A percentile compares a stretch with the other conserved stretches of the same genome.
Evolutionary conservation across 2,329 filamentous ascomycete species (phyloP).

Genomic region (Colletotrichum falcatum): DNA sequence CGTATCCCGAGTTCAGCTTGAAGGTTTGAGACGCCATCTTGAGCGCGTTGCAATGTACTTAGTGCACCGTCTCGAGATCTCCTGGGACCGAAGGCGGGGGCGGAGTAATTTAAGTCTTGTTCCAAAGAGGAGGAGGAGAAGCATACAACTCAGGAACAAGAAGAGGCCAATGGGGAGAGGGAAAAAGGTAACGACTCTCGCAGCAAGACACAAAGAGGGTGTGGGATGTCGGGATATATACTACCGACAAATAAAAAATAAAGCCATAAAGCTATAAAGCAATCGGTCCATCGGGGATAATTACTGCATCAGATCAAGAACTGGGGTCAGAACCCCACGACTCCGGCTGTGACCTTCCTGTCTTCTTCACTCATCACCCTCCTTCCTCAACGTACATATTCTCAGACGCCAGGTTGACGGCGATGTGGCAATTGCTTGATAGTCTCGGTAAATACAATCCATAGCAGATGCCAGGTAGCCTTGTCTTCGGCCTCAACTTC

Average conservation of each 20-base stretch:
- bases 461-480: neutral
- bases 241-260: slow-evolving; percentile 3
- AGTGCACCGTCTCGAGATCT: neutral
- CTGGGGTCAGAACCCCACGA: slow-evolving; percentile 1
- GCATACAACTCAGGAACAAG: neutral
- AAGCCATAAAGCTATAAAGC: neutral
- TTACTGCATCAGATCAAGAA: slow-evolving; percentile 19
- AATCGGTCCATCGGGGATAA: neutral
- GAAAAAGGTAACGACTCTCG: slow-evolving; percentile 7
- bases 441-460: neutral
- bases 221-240: slow-evolving; percentile 34
- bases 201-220: neutral
- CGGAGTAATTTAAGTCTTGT: slow-evolving; percentile 30
- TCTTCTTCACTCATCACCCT: slow-evolving; percentile 3
- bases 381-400: neutral
- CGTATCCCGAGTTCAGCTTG: slow-evolving; percentile 73
- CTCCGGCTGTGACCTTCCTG: neutral
- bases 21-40: slow-evolving; percentile 67
- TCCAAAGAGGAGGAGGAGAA: neutral
- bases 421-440: slow-evolving; percentile 1
- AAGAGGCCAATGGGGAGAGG: neutral
- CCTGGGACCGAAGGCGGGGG: slow-evolving; percentile 22
- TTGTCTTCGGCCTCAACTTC: neutral
- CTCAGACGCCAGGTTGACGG: neutral
- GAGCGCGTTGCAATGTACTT: slow-evolving; percentile 22